phyloP scores from a whole-genome alignment of 306 rosid species.

The Macrotyloma uniflorum region DNA sequence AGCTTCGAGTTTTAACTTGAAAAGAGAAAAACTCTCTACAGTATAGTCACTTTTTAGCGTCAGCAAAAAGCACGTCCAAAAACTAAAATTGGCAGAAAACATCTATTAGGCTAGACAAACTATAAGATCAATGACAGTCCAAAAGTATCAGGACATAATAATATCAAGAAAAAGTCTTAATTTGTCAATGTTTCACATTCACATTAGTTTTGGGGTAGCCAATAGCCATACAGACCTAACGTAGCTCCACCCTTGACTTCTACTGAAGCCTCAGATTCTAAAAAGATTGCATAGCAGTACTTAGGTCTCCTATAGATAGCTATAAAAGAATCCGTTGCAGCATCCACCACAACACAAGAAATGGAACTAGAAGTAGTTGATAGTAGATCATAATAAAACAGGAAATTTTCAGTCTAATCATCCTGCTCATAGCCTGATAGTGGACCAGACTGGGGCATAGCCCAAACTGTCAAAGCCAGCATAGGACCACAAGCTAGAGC shows the following conservation, averaged over 20 bases:
- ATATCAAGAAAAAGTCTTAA: background rate
- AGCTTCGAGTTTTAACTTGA: background rate
- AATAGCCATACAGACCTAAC: background rate
- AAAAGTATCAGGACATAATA: background rate
- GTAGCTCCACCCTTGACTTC: background rate
- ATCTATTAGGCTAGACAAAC: background rate
- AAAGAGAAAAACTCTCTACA: background rate
- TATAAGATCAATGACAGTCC: background rate
- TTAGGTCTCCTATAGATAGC: background rate
- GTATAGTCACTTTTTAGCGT: background rate
- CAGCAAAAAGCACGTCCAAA: background rate
- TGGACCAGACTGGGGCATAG: too few relatives aligned
- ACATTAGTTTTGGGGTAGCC: background rate
- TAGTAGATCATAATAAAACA: background rate
- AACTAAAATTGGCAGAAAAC: background rate
- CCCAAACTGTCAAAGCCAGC: too few relatives aligned
- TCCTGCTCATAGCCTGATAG: background rate
- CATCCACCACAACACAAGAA: background rate
- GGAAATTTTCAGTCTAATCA: background rate
- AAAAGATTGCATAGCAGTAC: background rate
- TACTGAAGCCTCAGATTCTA: background rate
- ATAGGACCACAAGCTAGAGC: too few relatives aligned
- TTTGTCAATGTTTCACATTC: background rate
- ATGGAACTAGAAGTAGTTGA: background rate
- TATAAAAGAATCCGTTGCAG: background rate